phyloP scores from a whole-genome alignment of 2,329 filamentous ascomycete species.

The Fusarium sp. region DNA sequence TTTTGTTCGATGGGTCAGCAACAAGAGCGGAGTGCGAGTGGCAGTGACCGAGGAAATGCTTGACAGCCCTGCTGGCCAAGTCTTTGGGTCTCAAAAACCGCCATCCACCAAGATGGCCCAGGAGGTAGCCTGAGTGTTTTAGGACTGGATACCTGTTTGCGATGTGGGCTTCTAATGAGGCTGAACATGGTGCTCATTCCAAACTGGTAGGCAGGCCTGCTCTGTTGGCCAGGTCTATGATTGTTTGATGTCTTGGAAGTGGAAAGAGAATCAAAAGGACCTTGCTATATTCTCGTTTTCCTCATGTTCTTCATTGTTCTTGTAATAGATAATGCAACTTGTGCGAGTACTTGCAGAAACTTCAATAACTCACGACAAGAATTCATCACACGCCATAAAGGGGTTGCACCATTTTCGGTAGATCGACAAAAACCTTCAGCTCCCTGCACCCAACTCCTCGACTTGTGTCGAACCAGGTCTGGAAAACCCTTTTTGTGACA shows the following conservation, averaged over 20 bases:
- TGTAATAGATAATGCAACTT: constrained; percentile 10
- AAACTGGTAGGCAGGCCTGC: background rate
- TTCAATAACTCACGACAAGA: too few species aligned
- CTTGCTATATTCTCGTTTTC: constrained; percentile 5
- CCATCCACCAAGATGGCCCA: constrained; percentile 64
- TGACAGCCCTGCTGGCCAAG: constrained; percentile 68
- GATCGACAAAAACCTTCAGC: background rate
- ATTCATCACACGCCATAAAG: background rate
- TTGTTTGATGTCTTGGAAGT: background rate
- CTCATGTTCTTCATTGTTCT: background rate
- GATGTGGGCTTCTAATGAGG: background rate
- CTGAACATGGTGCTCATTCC: background rate
- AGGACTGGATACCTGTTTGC: background rate
- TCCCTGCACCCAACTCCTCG: background rate
- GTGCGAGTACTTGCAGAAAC: background rate
- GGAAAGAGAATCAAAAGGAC: constrained; percentile 6
- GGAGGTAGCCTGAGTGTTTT: constrained; percentile 58
- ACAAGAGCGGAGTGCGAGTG: constrained; percentile 70
- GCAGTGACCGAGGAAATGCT: constrained; percentile 77
- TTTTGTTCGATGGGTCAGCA: constrained; percentile 79
- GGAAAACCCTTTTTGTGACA: background rate
- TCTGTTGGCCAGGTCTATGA: background rate
- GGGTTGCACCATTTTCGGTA: background rate
- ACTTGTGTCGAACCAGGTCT: background rate
- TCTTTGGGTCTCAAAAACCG: constrained; percentile 62